Evolutionary conservation across 2,329 filamentous ascomycete species (phyloP).

Genomic region (Apiospora sp.): DNA sequence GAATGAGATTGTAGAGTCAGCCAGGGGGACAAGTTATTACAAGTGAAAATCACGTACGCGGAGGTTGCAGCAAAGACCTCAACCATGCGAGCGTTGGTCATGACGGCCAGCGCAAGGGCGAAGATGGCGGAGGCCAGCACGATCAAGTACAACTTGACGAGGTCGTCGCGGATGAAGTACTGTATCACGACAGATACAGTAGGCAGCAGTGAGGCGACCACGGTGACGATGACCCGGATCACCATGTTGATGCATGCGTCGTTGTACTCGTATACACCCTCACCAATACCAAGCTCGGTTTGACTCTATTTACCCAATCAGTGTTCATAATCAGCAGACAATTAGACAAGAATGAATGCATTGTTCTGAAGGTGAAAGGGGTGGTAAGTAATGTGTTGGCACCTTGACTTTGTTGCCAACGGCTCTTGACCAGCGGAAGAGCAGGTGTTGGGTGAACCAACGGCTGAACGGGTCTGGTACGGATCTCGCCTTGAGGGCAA

Average conservation of each 20-base stretch:
- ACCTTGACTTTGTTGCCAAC: constrained; percentile 28
- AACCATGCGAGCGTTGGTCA: constrained; percentile 29
- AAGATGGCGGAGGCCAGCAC: constrained; percentile 29
- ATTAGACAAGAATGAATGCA: too few species aligned
- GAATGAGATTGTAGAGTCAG: too few species aligned
- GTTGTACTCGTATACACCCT: constrained; percentile 27
- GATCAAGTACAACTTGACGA: constrained; percentile 23
- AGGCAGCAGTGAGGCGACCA: constrained; percentile 29
- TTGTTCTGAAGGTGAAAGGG: background rate
- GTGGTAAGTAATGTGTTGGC: background rate
- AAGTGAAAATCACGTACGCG: constrained; percentile 25
- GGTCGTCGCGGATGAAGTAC: constrained; percentile 25
- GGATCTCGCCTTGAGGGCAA: constrained; percentile 26
- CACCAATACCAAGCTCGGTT: constrained; percentile 16
- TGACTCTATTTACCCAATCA: background rate
- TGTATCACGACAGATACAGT: constrained; percentile 27
- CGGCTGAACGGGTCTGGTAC: constrained; percentile 25
- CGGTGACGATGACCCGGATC: constrained; percentile 24
- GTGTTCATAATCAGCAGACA: too few species aligned
- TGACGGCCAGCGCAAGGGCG: constrained; percentile 27
- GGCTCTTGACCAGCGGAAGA: constrained; percentile 25
- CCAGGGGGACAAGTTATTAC: too few species aligned
- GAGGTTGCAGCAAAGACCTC: constrained; percentile 32
- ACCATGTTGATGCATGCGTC: constrained; percentile 17
- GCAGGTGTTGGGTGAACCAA: constrained; percentile 25